Base-by-base conservation (phyloP, 1,284 basidiomycete species). In the Puccinia coronata region DNA sequence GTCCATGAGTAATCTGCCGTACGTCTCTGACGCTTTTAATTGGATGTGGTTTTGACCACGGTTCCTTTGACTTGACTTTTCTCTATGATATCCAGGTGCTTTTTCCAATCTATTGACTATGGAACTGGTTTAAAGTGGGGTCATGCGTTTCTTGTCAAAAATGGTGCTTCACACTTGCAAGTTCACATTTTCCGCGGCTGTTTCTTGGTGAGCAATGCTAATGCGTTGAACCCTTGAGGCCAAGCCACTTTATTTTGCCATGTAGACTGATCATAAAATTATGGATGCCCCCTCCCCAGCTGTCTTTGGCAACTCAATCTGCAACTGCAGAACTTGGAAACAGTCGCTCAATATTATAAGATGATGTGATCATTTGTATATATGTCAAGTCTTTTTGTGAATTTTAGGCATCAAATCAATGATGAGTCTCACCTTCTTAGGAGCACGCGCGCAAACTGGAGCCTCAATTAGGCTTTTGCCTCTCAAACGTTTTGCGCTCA, bases 321-420 rank as follows among this genome's bases (percentile, higher is more conserved):
- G n/a, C n/a, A n/a, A n/a, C n/a, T n/a, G n/a, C n/a, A n/a, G n/a
- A 16, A 16, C 18, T 16, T 8, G 9, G 16, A 8, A 16, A 47
- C 9, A 47, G 9, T 20, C 12, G 4, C 23, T 14, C 23, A 9
- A 20, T n/a, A n/a, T n/a, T n/a, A n/a, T 16, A 16, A 51, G n/a
- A n/a, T n/a, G n/a, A n/a, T n/a, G n/a, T n/a, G n/a, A n/a, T n/a
- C n/a, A n/a, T n/a, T n/a, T n/a, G n/a, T n/a, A 4, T 6, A 8
- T 53, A 9, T 53, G 14, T 53, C 20, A 67, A 67, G 63, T 67
- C 11, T 43, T 67, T 28, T 43, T 67, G n/a, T 67, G 63, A 41
- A 67, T 67, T 28, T 28, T 67, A 25, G 63, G n/a, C 6, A 67
- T 67, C 39, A 25, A 67, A 28, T 3, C 39, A 8, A 16, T 41